Conservation (phyloP, 2,329 filamentous ascomycete species). For the Hypoxylon sp. region DNA sequence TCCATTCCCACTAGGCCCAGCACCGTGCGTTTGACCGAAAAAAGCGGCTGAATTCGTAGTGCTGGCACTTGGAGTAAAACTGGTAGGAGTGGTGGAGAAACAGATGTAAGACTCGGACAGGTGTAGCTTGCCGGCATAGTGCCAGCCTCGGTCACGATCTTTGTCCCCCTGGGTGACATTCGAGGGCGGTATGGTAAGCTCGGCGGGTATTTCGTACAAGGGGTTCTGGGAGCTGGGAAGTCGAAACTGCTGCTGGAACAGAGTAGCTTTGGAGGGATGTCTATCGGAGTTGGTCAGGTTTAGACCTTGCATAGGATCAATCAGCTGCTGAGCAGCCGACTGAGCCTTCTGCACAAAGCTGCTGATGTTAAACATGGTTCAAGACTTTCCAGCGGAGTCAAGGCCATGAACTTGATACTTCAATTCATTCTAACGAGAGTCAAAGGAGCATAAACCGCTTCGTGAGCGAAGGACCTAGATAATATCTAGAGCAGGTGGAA, state of each 20-base stretch:
- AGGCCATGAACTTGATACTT: conserved; percentile 45
- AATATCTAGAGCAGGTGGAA: conserved; percentile 2
- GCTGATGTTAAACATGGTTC: conserved; percentile 72
- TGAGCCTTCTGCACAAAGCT: conserved; percentile 91
- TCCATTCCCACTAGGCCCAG: conserved; percentile 92
- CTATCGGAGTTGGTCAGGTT: conserved; percentile 79
- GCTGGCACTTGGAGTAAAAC: conserved; percentile 85
- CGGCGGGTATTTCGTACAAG: conserved; percentile 94
- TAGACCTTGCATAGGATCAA: conserved; percentile 86
- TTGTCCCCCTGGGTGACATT: conserved; percentile 79
- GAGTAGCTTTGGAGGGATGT: conserved; percentile 88
- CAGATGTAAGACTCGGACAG: conserved; percentile 95
- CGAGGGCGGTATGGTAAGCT: conserved; percentile 86
- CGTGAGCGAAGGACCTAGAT: conserved; percentile 6
- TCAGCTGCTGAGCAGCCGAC: conserved; percentile 80
- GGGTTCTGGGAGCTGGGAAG: conserved; percentile 93
- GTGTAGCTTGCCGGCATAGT: conserved; percentile 93
- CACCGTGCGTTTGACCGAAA: conserved; percentile 92
- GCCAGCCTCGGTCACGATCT: conserved; percentile 80
- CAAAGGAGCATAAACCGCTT: conserved; percentile 27
- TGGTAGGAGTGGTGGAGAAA: conserved; percentile 93
- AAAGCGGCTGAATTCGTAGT: conserved; percentile 84
- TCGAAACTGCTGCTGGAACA: conserved; percentile 97
- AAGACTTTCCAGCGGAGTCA: conserved; percentile 46
- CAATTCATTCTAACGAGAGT: conserved; percentile 50